phyloP scores from a whole-genome alignment of 441 rosid genomes.

The Cnidoscolus chayamansa region DNA sequence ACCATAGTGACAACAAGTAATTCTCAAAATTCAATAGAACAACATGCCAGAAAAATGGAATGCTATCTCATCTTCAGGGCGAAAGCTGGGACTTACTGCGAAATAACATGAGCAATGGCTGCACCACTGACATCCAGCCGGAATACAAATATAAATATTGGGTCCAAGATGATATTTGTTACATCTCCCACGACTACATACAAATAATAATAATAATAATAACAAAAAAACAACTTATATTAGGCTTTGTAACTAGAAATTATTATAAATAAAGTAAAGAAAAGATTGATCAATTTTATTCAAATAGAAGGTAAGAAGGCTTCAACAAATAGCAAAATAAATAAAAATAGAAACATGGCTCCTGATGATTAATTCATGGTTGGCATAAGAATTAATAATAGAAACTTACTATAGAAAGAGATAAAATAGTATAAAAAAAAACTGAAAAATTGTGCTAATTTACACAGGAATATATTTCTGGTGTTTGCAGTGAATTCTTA shows the following conservation, averaged over 20 bases:
- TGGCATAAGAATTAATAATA: no score
- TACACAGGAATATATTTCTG: neutral
- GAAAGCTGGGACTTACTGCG: slow-evolving; percentile 46
- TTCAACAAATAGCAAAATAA: neutral
- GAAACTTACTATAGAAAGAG: neutral
- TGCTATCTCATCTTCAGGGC: neutral
- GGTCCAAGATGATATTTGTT: slow-evolving; percentile 45
- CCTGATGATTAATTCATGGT: no score
- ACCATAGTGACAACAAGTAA: neutral
- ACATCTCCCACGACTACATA: slow-evolving; percentile 44
- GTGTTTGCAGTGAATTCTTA: neutral
- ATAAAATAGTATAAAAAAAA: neutral
- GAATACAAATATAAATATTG: slow-evolving; percentile 46
- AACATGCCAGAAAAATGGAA: neutral
- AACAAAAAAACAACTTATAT: neutral
- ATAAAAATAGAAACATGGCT: neutral
- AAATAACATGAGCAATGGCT: slow-evolving; percentile 57
- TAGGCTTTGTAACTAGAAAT: neutral
- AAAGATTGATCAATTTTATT: neutral
- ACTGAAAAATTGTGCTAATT: neutral
- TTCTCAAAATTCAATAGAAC: neutral
- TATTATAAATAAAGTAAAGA: neutral
- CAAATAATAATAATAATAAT: slow-evolving; percentile 5
- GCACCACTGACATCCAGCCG: slow-evolving; percentile 50
- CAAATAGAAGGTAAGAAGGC: neutral